Conservation (phyloP, 768 basidiomycete genomes). For the Kwoniella bestiolae region DNA sequence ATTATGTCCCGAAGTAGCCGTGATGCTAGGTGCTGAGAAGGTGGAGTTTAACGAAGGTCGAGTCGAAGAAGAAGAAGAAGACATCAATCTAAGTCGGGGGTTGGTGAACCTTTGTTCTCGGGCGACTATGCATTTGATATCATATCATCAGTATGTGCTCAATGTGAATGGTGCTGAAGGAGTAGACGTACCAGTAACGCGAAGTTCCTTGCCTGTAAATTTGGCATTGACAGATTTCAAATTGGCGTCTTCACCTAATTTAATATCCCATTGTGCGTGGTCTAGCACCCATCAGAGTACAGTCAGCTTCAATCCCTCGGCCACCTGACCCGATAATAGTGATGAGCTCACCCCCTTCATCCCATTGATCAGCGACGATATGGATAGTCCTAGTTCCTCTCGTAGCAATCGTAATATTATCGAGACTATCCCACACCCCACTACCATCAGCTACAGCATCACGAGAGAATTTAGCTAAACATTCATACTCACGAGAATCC, state of each 20-base stretch:
- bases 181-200: constrained; percentile 32
- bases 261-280: constrained; percentile 51
- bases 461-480: background rate
- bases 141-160: no score
- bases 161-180: background rate
- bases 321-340: no score
- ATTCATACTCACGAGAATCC: constrained; percentile 44
- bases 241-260: constrained; percentile 48
- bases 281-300: constrained; percentile 26
- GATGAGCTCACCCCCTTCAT: constrained; percentile 43
- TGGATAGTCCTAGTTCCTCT: constrained; percentile 38
- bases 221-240: constrained; percentile 39
- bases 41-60: constrained; percentile 2
- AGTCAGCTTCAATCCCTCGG: background rate
- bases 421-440: constrained; percentile 22
- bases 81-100: background rate
- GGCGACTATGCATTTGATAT: constrained; percentile 15
- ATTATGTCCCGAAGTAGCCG: constrained; percentile 18
- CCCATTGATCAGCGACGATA: constrained; percentile 51
- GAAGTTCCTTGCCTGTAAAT: constrained; percentile 40
- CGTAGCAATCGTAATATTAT: constrained; percentile 44
- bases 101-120: constrained; percentile 19
- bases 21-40: constrained; percentile 17
- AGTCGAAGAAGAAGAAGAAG: background rate
- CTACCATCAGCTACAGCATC: background rate